Conservation (phyloP, 2,329 filamentous ascomycete species). For the Rhinocladiella mackenziei region DNA sequence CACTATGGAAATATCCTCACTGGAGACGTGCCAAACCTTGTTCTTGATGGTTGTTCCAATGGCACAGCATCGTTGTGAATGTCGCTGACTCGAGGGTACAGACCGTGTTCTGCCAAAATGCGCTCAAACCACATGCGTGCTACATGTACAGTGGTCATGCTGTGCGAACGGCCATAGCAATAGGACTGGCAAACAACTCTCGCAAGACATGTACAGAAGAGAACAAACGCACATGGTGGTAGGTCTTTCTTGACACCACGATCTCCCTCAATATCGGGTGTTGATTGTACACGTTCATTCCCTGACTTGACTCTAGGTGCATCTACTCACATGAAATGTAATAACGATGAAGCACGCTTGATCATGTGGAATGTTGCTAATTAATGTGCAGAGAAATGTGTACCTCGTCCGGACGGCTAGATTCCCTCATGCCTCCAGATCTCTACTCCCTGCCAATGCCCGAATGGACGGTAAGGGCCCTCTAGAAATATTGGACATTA, state of each 20-base stretch:
- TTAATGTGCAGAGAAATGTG: background rate
- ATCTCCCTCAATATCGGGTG: no score
- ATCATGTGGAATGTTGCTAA: background rate
- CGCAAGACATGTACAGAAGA: conserved; percentile 25
- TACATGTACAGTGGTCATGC: conserved; percentile 39
- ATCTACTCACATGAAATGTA: conserved; percentile 3
- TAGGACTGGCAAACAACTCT: conserved; percentile 33
- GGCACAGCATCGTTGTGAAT: no score
- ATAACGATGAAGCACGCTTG: background rate
- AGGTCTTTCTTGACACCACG: no score
- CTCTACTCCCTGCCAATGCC: conserved; percentile 30
- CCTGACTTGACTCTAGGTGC: no score
- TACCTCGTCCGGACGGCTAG: background rate
- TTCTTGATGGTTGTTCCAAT: conserved; percentile 26
- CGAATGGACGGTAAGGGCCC: conserved; percentile 27
- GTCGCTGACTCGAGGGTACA: no score
- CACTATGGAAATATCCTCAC: conserved; percentile 32
- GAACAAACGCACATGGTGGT: conserved; percentile 32
- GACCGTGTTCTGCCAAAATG: conserved; percentile 35
- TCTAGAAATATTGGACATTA: no score
- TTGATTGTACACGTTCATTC: no score
- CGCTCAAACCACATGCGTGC: conserved; percentile 36
- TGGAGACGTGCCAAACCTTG: conserved; percentile 32
- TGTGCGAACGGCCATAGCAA: conserved; percentile 35
- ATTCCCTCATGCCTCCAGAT: conserved; percentile 30